Evolutionary conservation across 345 rosid species (phyloP), one percentile per base, ranked within the genome.

Genomic region (Mallotus nudiflorus): DNA sequence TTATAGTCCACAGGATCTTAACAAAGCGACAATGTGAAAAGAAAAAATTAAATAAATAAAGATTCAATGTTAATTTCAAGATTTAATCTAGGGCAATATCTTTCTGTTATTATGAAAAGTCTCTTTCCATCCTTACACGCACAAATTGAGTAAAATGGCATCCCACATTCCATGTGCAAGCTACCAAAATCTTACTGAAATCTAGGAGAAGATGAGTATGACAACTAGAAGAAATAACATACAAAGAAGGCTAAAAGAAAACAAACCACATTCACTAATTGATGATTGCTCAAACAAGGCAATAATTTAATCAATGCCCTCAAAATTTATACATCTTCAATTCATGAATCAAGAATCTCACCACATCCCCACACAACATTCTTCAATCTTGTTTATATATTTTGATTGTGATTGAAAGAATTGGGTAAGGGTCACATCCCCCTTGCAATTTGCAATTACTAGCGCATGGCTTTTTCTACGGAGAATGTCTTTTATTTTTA

Each of bases 161-260:
- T 35, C 46, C 66, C 33, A 24, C 52, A 40, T 24, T 45, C 12
- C 53, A 63, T 7, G 50, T 63, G 53, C 22, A 16, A 42, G 62
- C 22, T 25, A 22, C 54, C 31, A 67, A 25, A 28, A 62, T 63
- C 42, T 33, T 58, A 33, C 65, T 73, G 56, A 73, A 74, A 37
- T 63, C 44, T 48, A 61, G 55, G 69, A 45, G 31, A 52, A 22
- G 7, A 6, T 56, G 25, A 73, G 29, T 1, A 28, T 31, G 56
- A 57, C 48, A 52, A 12, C 7, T 53, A 35, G 22, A 49, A 49
- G 48, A 1, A 22, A 64, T 27, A 40, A 16, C 40, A 4, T 16
- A 12, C 29, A 25, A 27, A n/a, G 44, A 15, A 69, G 5, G 12
- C 14, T 1, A 20, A 52, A 52, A 31, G 25, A 58, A 8, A 31